These are phyloP conservation scores for Ophiostoma montium DNA, from an alignment of 2,329 filamentous ascomycete genomes.

Conservation along the genomic window DNA sequence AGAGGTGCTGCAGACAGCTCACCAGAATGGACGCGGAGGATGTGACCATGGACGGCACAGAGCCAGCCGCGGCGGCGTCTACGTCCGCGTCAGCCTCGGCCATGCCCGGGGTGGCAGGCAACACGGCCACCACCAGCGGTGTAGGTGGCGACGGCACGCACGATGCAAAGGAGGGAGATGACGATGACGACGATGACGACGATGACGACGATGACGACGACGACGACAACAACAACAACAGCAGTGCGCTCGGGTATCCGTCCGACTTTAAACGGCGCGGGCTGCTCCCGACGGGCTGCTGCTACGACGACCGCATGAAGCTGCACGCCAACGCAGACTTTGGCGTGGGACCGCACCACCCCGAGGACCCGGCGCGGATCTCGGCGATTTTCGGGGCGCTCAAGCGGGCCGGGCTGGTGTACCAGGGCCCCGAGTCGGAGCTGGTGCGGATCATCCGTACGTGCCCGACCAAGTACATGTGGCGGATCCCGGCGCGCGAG, in stretches of 20 bases:
- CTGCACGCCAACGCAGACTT: conserved; percentile 80
- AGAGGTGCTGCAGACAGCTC: no score
- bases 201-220: conserved; percentile 20
- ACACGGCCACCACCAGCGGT: not conserved
- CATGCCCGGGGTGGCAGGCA: not conserved
- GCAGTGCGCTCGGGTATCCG: conserved; percentile 16
- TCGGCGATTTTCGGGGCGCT: conserved; percentile 87
- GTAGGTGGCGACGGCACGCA: conserved; percentile 17
- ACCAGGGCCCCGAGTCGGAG: conserved; percentile 40
- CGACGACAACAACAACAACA: conserved; percentile 16
- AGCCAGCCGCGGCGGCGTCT: not conserved
- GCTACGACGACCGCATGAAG: conserved; percentile 92
- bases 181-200: conserved; percentile 24
- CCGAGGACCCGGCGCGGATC: conserved; percentile 85
- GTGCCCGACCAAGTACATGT: conserved; percentile 49
- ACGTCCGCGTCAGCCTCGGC: not conserved
- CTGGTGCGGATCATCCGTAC: conserved; percentile 36
- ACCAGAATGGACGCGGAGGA: conserved; percentile 11
- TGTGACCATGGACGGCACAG: conserved; percentile 14
- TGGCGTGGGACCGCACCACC: conserved; percentile 64
- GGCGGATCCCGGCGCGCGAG: conserved; percentile 63
- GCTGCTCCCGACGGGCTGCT: conserved; percentile 57
- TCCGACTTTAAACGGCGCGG: conserved; percentile 27
- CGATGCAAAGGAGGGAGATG: no score
- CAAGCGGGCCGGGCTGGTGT: conserved; percentile 67